phyloP scores from a whole-genome alignment of 306 rosid species.

The Senna siamea region DNA sequence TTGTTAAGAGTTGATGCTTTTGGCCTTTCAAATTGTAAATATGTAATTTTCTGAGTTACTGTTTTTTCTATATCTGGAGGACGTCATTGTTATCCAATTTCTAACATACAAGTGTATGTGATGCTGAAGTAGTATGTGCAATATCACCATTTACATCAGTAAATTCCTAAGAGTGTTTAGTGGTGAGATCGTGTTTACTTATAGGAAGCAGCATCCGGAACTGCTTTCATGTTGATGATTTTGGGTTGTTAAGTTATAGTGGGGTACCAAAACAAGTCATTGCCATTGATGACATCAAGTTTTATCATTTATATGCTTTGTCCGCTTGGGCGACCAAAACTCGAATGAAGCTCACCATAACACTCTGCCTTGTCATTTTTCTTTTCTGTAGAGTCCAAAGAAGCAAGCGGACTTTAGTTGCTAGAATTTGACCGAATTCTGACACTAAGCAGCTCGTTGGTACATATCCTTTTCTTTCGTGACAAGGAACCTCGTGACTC shows the following conservation, averaged over 20 bases:
- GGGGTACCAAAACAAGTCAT: neutral
- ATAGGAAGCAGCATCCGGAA: neutral
- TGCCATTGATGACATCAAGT: no score
- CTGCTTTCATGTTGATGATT: neutral
- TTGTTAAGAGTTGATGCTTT: constrained; percentile 21
- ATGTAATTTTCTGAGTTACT: constrained; percentile 1
- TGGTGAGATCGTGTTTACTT: no score
- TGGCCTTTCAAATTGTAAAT: constrained; percentile 47
- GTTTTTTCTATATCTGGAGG: neutral
- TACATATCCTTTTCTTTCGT: constrained; percentile 32
- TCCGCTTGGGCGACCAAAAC: neutral
- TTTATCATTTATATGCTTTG: no score
- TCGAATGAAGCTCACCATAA: neutral
- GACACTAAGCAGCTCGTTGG: constrained; percentile 1
- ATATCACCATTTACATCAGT: neutral
- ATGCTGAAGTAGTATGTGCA: neutral
- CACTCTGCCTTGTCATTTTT: neutral
- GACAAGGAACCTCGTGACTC: neutral
- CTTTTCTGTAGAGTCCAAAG: neutral
- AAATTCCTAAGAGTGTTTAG: neutral
- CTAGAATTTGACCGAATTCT: neutral
- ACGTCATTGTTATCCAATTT: constrained; percentile 11
- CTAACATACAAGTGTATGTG: neutral
- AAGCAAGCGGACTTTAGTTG: neutral
- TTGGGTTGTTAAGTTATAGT: neutral